phyloP scores from a whole-genome alignment of 2,329 filamentous ascomycete genomes.

The Helicocarpus griseus region DNA sequence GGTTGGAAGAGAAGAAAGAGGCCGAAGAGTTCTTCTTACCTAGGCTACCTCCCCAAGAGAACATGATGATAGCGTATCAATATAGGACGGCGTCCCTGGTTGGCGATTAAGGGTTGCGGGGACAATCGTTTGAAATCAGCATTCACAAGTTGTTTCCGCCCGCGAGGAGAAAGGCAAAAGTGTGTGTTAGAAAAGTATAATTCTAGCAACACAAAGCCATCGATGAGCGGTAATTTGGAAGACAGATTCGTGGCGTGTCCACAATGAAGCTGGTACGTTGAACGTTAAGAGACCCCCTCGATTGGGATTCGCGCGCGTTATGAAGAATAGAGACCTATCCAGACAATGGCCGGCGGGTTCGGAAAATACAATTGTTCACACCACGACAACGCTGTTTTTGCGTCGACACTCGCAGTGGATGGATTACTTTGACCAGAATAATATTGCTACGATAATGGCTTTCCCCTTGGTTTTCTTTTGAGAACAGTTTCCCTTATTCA shows the following conservation, averaged over 20 bases:
- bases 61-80: constrained; percentile 8
- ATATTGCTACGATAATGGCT: background rate
- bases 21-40: constrained; percentile 8
- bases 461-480: background rate
- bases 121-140: background rate
- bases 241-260: background rate
- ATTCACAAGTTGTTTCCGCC: background rate
- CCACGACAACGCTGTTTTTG: background rate
- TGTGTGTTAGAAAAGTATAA: background rate
- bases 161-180: background rate
- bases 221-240: background rate
- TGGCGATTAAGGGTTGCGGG: constrained; percentile 3
- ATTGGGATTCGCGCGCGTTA: background rate
- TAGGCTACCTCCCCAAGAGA: constrained; percentile 12
- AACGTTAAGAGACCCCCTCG: background rate
- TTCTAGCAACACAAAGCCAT: background rate
- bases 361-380: background rate
- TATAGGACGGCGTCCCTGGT: background rate
- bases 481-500: background rate
- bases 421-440: background rate
- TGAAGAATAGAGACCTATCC: background rate
- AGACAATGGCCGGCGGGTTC: background rate
- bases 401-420: background rate
- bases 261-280: background rate
- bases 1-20: background rate